Conservation (phyloP, 2,329 filamentous ascomycete genomes). For the Ascochyta clinopodiicola region DNA sequence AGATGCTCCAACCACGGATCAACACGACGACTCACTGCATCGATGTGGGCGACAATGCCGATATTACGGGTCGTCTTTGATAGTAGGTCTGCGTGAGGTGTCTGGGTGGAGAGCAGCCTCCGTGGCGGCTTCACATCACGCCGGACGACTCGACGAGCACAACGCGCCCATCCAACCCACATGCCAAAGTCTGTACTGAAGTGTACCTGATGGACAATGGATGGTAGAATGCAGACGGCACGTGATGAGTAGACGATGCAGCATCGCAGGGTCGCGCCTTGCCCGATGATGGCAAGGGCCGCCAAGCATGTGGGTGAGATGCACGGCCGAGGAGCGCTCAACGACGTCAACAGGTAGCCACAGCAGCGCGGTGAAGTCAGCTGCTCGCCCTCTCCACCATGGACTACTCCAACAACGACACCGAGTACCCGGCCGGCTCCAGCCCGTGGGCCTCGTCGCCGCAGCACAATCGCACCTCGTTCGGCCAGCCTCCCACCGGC, state of each 20-base stretch:
- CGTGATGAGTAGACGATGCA: conserved; percentile 32
- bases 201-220: conserved; percentile 12
- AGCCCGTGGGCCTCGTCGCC: conserved; percentile 72
- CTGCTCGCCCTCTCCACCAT: conserved; percentile 52
- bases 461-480: conserved; percentile 57
- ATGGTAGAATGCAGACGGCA: conserved; percentile 17
- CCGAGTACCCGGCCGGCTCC: conserved; percentile 61
- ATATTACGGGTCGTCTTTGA: conserved; percentile 88
- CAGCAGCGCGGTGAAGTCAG: conserved; percentile 30
- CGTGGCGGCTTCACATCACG: conserved; percentile 39
- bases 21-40: conserved; percentile 68
- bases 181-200: conserved; percentile 36
- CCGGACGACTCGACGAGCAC: conserved; percentile 43
- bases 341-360: conserved; percentile 25
- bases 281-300: conserved; percentile 33
- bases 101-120: conserved; percentile 38
- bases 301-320: conserved; percentile 24
- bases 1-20: not conserved
- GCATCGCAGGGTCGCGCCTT: conserved; percentile 33
- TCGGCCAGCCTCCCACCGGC: conserved; percentile 54
- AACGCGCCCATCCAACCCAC: conserved; percentile 43
- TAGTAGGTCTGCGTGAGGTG: conserved; percentile 44
- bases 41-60: conserved; percentile 97
- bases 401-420: conserved; percentile 70
- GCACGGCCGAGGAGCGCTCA: conserved; percentile 13